Percentiles rank a stretch among this genome's conserved stretches.
Evolutionary conservation across 164 flowering plant genomes (phyloP).

Genomic region (Kingdonia uniflora): DNA sequence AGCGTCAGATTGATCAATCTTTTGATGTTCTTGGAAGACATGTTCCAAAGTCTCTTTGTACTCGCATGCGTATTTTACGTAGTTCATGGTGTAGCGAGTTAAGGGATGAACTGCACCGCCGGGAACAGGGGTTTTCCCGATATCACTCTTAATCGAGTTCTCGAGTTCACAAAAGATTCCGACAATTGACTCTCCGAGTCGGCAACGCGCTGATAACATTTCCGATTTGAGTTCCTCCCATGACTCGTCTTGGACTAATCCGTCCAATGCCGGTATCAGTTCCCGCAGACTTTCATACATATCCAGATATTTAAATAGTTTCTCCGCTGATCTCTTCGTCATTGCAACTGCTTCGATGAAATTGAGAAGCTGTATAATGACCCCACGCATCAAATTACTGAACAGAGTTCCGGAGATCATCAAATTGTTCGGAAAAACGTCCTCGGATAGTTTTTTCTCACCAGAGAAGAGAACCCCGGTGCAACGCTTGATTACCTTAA

Average conservation of each 20-base stretch:
- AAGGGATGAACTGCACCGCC: constrained; percentile 86
- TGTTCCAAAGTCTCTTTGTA: constrained; percentile 59
- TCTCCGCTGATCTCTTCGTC: constrained; percentile 59
- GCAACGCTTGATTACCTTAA: constrained; percentile 34
- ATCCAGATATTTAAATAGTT: constrained; percentile 69
- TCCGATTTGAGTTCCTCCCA: constrained; percentile 35
- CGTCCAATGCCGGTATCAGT: constrained; percentile 15
- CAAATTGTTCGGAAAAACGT: constrained; percentile 32
- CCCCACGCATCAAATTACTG: constrained; percentile 25
- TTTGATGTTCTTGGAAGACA: constrained; percentile 35
- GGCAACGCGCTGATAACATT: constrained; percentile 16
- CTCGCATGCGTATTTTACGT: constrained; percentile 56
- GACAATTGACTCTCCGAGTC: constrained; percentile 52
- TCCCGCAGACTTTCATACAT: constrained; percentile 61
- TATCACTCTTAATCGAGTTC: constrained; percentile 53
- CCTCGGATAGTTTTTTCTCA: constrained; percentile 36
- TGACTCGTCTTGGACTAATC: constrained; percentile 15
- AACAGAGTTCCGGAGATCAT: constrained; percentile 19
- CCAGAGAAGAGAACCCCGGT: constrained; percentile 29
- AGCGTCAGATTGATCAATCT: constrained; percentile 23
- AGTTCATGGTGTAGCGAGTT: constrained; percentile 80
- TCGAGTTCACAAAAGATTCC: constrained; percentile 64
- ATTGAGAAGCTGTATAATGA: constrained; percentile 38
- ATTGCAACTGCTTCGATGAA: constrained; percentile 59
- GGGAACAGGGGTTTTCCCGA: constrained; percentile 57